Base-by-base conservation (phyloP, 441 rosid species). In the Macaranga tanarius region DNA sequence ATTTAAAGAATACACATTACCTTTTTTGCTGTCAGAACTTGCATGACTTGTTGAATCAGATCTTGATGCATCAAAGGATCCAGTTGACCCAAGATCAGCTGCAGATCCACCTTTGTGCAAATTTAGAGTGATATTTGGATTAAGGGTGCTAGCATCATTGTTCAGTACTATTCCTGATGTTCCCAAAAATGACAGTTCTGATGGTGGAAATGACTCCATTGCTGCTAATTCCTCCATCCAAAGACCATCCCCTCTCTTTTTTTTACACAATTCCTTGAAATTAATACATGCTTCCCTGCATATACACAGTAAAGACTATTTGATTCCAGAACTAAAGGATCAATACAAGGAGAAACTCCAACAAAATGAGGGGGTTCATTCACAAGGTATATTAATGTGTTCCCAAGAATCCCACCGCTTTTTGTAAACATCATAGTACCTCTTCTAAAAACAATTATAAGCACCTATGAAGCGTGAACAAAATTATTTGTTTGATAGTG, bases 201-300 rank as follows among this genome's bases (percentile, higher is more conserved):
- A 54, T 22, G 92, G 88, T 40, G 84, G 75, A 62, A 74, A 88
- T 22, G 90, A 92, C 84, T 87, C 84, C 79, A 93, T 89, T 56
- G 95, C 95, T 10, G 91, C 92, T 81, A 93, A 69, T 80, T 93
- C 95, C 45, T 90, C 85, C 86, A 93, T 93, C 97, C 95, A 91
- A 61, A 85, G 92, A 67, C 87, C 87, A 34, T 91, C 97, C 1
- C 89, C 85, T n/a, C 73, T 88, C 87, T 91, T 93, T 79, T 84
- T 86, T 82, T 84, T 86, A 79, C 91, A 86, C 73, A 90, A 78
- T 64, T 91, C 93, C 84, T 86, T 91, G 84, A 88, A 93, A 70
- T 86, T 86, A 55, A 79, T 71, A 60, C 97, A 89, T 17, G 98
- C 94, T 75, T 91, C 89, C 84, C 95, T 88, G 76, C 73, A 75